Evolutionary conservation across 2,329 filamentous ascomycete genomes (phyloP).

Genomic region (Diplodia mutila): DNA sequence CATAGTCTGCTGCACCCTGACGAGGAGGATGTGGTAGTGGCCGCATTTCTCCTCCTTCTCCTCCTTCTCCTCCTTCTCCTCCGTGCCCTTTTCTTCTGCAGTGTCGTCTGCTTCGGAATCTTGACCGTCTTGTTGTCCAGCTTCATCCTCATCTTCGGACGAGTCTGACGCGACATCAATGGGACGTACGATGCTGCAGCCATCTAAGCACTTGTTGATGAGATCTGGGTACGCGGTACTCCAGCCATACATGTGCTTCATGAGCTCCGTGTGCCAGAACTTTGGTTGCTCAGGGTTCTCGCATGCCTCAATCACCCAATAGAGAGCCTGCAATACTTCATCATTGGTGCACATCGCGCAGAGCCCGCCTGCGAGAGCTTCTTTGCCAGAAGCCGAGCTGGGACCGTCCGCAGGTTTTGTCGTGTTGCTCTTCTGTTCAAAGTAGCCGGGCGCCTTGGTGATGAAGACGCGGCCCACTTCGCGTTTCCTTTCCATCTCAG

Average conservation of each 20-base stretch:
- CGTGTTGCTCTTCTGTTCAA: background rate
- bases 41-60: background rate
- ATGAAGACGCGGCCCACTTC: background rate
- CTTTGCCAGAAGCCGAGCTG: too few relatives aligned
- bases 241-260: background rate
- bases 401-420: too few relatives aligned
- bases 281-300: background rate
- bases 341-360: slow-evolving; percentile 5
- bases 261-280: background rate
- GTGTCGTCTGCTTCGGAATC: background rate
- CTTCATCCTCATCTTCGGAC: background rate
- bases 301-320: background rate
- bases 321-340: background rate
- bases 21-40: background rate
- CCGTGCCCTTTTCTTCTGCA: background rate
- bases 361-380: background rate
- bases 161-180: background rate
- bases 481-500: background rate
- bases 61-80: background rate
- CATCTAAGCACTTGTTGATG: background rate
- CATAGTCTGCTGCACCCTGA: background rate
- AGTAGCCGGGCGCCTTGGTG: background rate
- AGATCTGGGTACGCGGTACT: background rate
- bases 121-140: background rate
- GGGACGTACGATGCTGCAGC: background rate